Evolutionary conservation across 2,329 filamentous ascomycete species (phyloP).

Genomic region (Colletotrichum sp.): DNA sequence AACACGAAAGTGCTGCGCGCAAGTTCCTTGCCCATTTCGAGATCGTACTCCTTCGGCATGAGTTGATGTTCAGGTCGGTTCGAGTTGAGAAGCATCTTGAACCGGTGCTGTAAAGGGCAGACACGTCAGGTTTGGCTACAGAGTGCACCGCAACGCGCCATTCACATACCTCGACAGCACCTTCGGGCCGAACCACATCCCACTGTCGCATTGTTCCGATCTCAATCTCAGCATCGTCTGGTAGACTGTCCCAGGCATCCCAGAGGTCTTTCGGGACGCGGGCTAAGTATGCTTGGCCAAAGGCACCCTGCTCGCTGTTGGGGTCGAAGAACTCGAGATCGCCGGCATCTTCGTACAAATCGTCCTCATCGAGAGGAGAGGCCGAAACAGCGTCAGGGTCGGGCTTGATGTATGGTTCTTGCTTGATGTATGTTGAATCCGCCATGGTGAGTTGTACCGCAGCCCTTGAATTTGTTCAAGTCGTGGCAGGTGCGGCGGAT

Average conservation of each 20-base stretch:
- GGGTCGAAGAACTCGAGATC: constrained; percentile 63
- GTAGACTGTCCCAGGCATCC: constrained; percentile 77
- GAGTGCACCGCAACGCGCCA: neutral
- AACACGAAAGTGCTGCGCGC: constrained; percentile 83
- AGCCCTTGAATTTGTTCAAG: neutral
- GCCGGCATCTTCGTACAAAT: constrained; percentile 67
- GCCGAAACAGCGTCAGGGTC: constrained; percentile 48
- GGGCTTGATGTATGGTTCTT: constrained; percentile 48
- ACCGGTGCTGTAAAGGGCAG: constrained; percentile 38
- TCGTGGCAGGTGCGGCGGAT: neutral
- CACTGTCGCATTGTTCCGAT: constrained; percentile 76
- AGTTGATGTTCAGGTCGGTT: constrained; percentile 71
- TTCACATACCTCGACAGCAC: constrained; percentile 40
- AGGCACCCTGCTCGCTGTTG: constrained; percentile 27
- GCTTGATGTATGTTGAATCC: constrained; percentile 28
- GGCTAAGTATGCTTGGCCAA: constrained; percentile 64
- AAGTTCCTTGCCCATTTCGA: constrained; percentile 65
- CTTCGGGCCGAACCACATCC: constrained; percentile 58
- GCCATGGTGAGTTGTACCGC: constrained; percentile 7
- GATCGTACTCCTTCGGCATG: constrained; percentile 87
- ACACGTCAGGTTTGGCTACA: neutral
- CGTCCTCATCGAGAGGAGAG: constrained; percentile 64
- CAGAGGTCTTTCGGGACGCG: constrained; percentile 82
- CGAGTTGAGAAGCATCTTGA: constrained; percentile 72
- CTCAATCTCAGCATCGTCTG: constrained; percentile 82